phyloP scores from a whole-genome alignment of 2,329 filamentous ascomycete genomes.

The Fusarium falciforme region DNA sequence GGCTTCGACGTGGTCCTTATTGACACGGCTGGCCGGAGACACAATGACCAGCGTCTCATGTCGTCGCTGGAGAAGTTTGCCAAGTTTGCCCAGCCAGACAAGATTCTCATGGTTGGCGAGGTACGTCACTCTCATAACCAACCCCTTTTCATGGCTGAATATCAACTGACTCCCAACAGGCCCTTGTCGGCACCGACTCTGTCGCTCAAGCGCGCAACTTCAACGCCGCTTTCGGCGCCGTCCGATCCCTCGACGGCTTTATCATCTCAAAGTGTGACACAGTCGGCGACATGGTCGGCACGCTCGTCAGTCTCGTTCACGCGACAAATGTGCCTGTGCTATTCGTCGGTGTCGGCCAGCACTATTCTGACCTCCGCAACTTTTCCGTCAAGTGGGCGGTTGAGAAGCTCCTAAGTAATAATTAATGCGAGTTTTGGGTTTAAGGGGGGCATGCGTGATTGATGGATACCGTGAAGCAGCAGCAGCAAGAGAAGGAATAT shows the following conservation, averaged over 20 bases:
- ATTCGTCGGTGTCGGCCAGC: slow-evolving; percentile 83
- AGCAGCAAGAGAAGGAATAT: slow-evolving; percentile 12
- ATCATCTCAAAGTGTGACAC: slow-evolving; percentile 99
- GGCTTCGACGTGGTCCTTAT: slow-evolving; percentile 95
- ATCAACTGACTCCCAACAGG: slow-evolving; percentile 55
- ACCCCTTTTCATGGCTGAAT: neutral
- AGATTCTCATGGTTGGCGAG: slow-evolving; percentile 94
- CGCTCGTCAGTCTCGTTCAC: slow-evolving; percentile 95
- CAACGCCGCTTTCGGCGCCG: slow-evolving; percentile 88
- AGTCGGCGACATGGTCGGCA: slow-evolving; percentile 98
- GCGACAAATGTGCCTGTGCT: slow-evolving; percentile 96
- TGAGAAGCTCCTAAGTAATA: slow-evolving; percentile 70
- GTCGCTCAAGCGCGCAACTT: slow-evolving; percentile 97
- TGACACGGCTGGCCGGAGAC: slow-evolving; percentile 92
- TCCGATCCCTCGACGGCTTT: slow-evolving; percentile 88
- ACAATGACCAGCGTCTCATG: slow-evolving; percentile 97
- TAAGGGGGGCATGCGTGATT: neutral
- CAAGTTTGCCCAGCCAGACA: slow-evolving; percentile 94
- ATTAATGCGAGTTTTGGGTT: slow-evolving; percentile 43
- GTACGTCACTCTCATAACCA: slow-evolving; percentile 43
- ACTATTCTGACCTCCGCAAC: slow-evolving; percentile 75
- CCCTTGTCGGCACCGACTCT: slow-evolving; percentile 93
- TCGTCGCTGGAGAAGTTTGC: slow-evolving; percentile 97
- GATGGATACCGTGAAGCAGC: slow-evolving; percentile 5
- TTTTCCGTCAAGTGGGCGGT: slow-evolving; percentile 78